Evolutionary conservation across 163 green algal genomes (phyloP).

Genomic region (Scenedesmus sp.): DNA sequence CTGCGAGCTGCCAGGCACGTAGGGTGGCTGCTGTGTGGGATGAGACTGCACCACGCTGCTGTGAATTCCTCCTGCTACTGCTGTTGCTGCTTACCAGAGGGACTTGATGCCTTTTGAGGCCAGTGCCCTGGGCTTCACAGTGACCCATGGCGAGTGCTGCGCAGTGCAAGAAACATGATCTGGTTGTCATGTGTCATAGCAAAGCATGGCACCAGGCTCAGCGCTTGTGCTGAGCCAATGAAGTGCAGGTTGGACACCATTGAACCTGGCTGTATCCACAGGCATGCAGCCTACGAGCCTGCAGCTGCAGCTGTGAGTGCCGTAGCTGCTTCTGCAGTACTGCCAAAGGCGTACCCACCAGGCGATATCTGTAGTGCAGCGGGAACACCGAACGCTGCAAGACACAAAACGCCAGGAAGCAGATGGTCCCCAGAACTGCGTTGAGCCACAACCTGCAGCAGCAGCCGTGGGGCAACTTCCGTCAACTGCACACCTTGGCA

Average conservation of each 20-base stretch:
- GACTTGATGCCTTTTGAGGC: slow-evolving; percentile 38
- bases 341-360: slow-evolving; percentile 46
- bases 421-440: slow-evolving; percentile 33
- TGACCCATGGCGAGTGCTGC: slow-evolving; percentile 52
- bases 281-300: no score
- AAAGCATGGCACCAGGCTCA: neutral
- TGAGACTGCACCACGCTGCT: neutral
- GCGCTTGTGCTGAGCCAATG: no score
- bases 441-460: slow-evolving; percentile 56
- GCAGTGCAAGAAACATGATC: neutral
- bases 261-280: no score
- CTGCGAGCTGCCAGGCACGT: neutral
- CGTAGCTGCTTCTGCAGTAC: neutral
- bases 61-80: neutral
- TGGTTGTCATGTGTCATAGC: neutral
- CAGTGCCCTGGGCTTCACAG: slow-evolving; percentile 55
- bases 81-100: slow-evolving; percentile 34
- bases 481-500: neutral
- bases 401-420: slow-evolving; percentile 53
- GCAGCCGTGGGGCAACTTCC: neutral
- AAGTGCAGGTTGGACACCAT: neutral
- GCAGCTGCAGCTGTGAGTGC: neutral
- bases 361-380: slow-evolving; percentile 58
- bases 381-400: slow-evolving; percentile 57
- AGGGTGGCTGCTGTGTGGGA: neutral